A percentile compares a stretch with the other conserved stretches of the same genome.
These are phyloP conservation scores for Amanita polypyramis DNA, from an alignment of 768 basidiomycete genomes.

Conservation along the genomic window DNA sequence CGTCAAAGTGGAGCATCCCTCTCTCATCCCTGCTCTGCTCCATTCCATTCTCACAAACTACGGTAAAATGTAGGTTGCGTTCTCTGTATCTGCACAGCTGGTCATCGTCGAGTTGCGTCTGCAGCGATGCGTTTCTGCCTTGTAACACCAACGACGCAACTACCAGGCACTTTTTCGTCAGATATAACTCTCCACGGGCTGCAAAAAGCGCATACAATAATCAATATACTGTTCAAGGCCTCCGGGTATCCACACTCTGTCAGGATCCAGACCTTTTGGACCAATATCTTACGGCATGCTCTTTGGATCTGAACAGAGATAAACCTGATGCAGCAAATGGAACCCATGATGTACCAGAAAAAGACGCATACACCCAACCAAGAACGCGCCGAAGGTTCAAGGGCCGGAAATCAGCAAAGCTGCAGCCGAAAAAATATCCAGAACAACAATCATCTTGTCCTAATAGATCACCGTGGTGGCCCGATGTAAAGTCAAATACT, in stretches of 20 bases:
- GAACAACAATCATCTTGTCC: no score
- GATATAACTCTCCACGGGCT: slow-evolving; percentile 9
- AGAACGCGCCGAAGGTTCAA: neutral
- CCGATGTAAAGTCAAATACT: no score
- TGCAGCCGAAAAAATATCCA: no score
- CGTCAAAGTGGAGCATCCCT: slow-evolving; percentile 18
- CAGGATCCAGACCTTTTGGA: neutral
- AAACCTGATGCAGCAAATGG: neutral
- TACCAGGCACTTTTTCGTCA: slow-evolving; percentile 14
- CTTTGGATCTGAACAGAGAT: neutral
- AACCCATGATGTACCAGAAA: neutral
- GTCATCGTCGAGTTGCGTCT: neutral
- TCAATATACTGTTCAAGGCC: neutral
- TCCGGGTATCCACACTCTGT: neutral
- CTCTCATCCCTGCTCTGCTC: slow-evolving; percentile 9
- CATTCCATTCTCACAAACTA: slow-evolving; percentile 12
- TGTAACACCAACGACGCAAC: slow-evolving; percentile 5
- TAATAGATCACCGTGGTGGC: no score
- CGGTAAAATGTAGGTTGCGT: slow-evolving; percentile 10
- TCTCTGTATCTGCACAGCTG: neutral
- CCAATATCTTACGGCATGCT: neutral
- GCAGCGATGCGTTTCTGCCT: neutral
- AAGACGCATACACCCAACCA: neutral
- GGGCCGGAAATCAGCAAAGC: neutral
- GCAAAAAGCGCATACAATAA: neutral